These are phyloP conservation scores for Vaccinium macrocarpon DNA, from an alignment of 148 eudicot genomes.

Conservation along the genomic window DNA sequence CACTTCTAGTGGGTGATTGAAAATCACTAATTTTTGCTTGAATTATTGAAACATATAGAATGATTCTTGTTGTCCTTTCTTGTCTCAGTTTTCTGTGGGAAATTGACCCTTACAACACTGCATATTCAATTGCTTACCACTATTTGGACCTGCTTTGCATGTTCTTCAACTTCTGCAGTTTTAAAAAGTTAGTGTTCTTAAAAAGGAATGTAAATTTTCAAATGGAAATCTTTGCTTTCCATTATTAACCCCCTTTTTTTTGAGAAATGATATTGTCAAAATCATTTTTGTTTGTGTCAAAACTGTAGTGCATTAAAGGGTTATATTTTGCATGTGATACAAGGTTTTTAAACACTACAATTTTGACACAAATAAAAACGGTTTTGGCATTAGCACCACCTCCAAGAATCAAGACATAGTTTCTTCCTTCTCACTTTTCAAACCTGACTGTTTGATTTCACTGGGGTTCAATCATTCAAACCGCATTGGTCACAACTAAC, in stretches of 20 bases:
- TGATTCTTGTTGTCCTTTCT: conserved; percentile 6
- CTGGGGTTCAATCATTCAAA: too few relatives aligned
- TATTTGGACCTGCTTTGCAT: background rate
- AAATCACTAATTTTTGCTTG: background rate
- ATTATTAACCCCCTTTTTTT: background rate
- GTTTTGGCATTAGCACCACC: too few relatives aligned
- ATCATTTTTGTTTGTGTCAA: too few relatives aligned
- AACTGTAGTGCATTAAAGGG: too few relatives aligned
- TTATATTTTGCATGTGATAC: too few relatives aligned
- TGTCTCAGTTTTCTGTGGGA: background rate
- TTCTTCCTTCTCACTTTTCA: background rate
- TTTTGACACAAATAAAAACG: too few relatives aligned
- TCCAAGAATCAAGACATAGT: background rate
- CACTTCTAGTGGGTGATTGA: background rate
- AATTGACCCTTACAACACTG: background rate
- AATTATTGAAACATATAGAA: conserved; percentile 1
- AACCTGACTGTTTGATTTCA: too few relatives aligned
- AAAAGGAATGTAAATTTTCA: background rate
- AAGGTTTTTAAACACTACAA: too few relatives aligned
- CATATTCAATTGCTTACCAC: background rate
- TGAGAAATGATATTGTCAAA: too few relatives aligned
- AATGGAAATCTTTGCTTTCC: background rate
- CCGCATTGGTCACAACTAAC: too few relatives aligned
- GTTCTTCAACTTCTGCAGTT: background rate
- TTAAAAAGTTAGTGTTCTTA: background rate